Evolutionary conservation across 1,284 basidiomycete genomes (phyloP), one percentile per base, ranked within the genome.

Genomic region (Fomes fomentarius): DNA sequence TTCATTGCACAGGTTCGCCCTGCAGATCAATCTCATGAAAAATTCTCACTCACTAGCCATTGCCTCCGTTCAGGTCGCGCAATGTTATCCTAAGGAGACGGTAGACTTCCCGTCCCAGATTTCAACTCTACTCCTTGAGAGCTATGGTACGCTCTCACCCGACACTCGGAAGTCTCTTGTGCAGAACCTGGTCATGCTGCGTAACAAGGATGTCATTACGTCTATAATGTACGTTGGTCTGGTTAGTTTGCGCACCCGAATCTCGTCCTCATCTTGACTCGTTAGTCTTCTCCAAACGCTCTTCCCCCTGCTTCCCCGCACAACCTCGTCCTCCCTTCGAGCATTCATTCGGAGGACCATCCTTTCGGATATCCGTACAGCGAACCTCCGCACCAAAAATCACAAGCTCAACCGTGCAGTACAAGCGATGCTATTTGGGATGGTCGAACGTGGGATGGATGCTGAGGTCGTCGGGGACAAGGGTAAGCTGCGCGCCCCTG

Each of bases 361-460:
- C 68, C 79, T 98, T n/a, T 89, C 92, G 15, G 96, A 99, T 64
- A 92, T 99, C 63, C 89, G 90, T 65, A 92, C 89, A 4, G 95
- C 96, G 37, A 99, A 99, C 69, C 75, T 85, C 35, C 89, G 87
- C 54, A 81, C 89, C 35, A 95, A 94, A 71, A 97, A 98, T 66
- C 95, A 98, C 76, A 95, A 96, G 66, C 85, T 99, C 26, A 99
- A 99, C 70, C 86, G 94, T 35, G 91, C 95, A 19, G 94, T 99
- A 0, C 97, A 99, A 71, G 91, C 94, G 9, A 90, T 99, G 79
- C 80, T 99, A 26, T 99, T 99, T 70, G 84, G 85, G 47, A 98
- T 99, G 92, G 88, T 99, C 7, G 95, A 98, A 71, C 84, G 87
- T 31, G 94, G 94, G 12, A 85, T 96, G 87, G 84, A 87, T 39